These are phyloP conservation scores for Salicornia ramosissima DNA, from an alignment of 148 eudicot genomes.

Conservation along the genomic window DNA sequence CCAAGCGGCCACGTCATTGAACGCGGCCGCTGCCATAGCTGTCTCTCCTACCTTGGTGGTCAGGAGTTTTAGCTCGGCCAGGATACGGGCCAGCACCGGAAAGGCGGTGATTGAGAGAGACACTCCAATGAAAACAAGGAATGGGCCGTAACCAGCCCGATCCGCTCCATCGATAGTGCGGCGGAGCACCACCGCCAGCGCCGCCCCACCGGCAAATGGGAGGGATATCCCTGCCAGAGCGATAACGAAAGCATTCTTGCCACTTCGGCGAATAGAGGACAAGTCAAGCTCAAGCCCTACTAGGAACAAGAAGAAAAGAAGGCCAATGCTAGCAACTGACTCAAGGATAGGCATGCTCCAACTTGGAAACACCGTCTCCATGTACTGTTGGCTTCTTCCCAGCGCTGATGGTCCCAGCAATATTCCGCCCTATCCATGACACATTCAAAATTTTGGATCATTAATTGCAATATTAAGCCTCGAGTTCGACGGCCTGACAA, in stretches of 20 bases:
- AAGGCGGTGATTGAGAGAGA: conserved; percentile 56
- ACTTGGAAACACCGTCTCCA: conserved; percentile 33
- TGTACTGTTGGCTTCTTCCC: conserved; percentile 33
- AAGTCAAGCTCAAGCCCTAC: conserved; percentile 53
- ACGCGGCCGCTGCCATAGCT: conserved; percentile 46
- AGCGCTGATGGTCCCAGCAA: conserved; percentile 49
- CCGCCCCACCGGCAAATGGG: conserved; percentile 42
- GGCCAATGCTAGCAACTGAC: conserved; percentile 50
- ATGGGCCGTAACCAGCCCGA: conserved; percentile 20
- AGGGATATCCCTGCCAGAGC: conserved; percentile 40
- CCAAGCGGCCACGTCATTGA: conserved; percentile 50
- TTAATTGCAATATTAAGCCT: too few relatives aligned
- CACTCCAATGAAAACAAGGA: conserved; percentile 46
- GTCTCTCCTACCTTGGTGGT: conserved; percentile 46
- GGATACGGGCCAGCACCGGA: conserved; percentile 41
- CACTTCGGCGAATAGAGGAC: conserved; percentile 30
- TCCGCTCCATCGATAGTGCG: conserved; percentile 18
- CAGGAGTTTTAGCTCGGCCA: conserved; percentile 49
- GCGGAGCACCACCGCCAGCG: conserved; percentile 26
- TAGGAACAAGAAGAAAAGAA: conserved; percentile 43
- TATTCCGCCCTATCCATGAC: conserved; percentile 46
- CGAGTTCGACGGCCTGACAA: too few relatives aligned
- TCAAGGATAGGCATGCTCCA: conserved; percentile 41
- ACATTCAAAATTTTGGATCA: too few relatives aligned
- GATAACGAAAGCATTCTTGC: conserved; percentile 30